Evolutionary conservation across 129 eudicot species (phyloP).

Genomic region (Artemisia annua): DNA sequence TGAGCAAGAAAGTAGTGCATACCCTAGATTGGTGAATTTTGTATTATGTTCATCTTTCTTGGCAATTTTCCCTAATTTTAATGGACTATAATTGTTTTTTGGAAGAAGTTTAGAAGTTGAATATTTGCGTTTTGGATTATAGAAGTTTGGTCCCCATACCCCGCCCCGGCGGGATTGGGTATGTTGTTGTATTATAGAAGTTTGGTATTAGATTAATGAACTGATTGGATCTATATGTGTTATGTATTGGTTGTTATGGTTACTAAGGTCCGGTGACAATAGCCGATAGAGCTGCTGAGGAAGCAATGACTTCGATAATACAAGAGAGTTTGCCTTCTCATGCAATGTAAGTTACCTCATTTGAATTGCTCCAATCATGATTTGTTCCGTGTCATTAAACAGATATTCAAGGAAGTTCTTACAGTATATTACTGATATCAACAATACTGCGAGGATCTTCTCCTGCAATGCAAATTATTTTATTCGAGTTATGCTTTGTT

Average conservation of each 20-base stretch:
- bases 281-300: slow-evolving; percentile 94
- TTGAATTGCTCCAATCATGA: neutral
- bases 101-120: neutral
- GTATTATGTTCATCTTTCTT: neutral
- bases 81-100: neutral
- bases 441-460: no score
- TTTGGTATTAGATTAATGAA: neutral
- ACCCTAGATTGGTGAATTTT: no score
- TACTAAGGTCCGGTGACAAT: slow-evolving; percentile 91
- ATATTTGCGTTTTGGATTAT: neutral
- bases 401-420: no score
- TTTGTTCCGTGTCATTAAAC: no score
- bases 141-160: no score
- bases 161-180: no score
- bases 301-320: slow-evolving; percentile 66
- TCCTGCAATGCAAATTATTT: no score
- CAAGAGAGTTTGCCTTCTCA: slow-evolving; percentile 66
- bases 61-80: neutral
- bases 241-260: neutral
- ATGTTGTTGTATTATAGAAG: neutral
- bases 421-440: no score
- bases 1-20: no score
- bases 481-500: no score
- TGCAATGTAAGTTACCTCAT: slow-evolving; percentile 74
- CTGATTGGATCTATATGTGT: neutral